Evolutionary conservation across 352 stramenopile species (phyloP), one percentile per base, ranked within the genome.

Genomic region (Phytophthora capsici): DNA sequence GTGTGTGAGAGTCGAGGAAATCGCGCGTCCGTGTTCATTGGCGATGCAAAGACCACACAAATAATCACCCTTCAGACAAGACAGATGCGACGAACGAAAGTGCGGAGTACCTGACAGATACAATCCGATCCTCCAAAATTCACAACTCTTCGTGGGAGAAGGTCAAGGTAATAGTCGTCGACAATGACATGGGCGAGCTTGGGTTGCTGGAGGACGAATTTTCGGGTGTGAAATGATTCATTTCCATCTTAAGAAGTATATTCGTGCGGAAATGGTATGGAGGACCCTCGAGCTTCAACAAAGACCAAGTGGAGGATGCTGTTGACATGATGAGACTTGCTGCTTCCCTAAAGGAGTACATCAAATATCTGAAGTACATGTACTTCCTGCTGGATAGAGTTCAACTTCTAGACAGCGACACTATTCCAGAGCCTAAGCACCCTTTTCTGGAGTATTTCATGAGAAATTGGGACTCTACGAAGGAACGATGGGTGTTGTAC

Each of bases 11-110:
- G 38, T 8, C 38, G 37, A 2, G 38, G 38, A 20, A 59, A 59
- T 40, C 23, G 38, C 23, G 51, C 38, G 3, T 16, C 37, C 10
- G 44, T 53, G 20, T 65, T 52, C 26, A 38, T 65, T 0, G 53
- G 38, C 7, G 37, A 56, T 19, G 4, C 45, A 1, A 41, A 50
- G 1, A 23, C 20, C 2, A 46, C 46, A 2, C 56, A 64, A 19
- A 57, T 9, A 4, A 56, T 57, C 16, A 57, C 46, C 3, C 13
- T 64, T 1, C 56, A 64, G 4, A 64, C 46, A 19, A n/a, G 45
- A 1, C 17, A 50, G n/a, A 64, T 64, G 57, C 23, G 47, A 9
- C 23, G 23, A 40, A 52, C 14, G 45, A 52, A 12, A 28, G 45
- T 25, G n/a, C 14, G 2, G 45, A 52, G 17, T 52, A 25, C 14